phyloP scores from a whole-genome alignment of 148 eudicot species.

The Bassia scoparia region DNA sequence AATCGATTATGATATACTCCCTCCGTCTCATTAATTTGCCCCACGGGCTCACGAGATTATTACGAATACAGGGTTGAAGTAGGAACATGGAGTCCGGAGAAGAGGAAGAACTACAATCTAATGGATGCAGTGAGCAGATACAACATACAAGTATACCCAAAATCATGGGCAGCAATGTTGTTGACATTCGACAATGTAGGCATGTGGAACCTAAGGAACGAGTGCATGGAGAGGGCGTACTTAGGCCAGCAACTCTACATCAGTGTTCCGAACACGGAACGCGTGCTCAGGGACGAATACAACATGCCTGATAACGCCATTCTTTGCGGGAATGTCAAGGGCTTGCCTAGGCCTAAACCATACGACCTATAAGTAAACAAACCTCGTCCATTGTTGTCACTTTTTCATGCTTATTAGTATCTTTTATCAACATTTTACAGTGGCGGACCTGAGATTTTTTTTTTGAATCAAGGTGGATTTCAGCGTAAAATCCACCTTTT shows the following conservation, averaged over 20 bases:
- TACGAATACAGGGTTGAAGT: slow-evolving; percentile 37
- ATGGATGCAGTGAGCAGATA: slow-evolving; percentile 49
- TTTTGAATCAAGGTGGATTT: background rate
- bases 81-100: slow-evolving; percentile 50
- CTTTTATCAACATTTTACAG: background rate
- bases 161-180: slow-evolving; percentile 55
- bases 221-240: slow-evolving; percentile 38
- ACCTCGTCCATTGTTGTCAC: background rate
- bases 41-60: too few species aligned
- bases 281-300: slow-evolving; percentile 46
- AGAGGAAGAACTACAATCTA: slow-evolving; percentile 52
- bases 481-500: background rate
- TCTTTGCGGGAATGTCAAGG: slow-evolving; percentile 46
- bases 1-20: too few species aligned
- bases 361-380: slow-evolving; percentile 18
- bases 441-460: background rate
- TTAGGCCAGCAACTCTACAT: slow-evolving; percentile 58
- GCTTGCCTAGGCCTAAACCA: slow-evolving; percentile 44
- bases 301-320: slow-evolving; percentile 33
- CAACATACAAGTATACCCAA: slow-evolving; percentile 56
- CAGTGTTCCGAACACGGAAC: slow-evolving; percentile 38
- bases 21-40: background rate
- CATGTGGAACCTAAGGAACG: slow-evolving; percentile 55
- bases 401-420: background rate
- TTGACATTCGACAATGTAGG: slow-evolving; percentile 54